Evolutionary conservation across 441 rosid genomes (phyloP).

Genomic region (Erodium trifolium): DNA sequence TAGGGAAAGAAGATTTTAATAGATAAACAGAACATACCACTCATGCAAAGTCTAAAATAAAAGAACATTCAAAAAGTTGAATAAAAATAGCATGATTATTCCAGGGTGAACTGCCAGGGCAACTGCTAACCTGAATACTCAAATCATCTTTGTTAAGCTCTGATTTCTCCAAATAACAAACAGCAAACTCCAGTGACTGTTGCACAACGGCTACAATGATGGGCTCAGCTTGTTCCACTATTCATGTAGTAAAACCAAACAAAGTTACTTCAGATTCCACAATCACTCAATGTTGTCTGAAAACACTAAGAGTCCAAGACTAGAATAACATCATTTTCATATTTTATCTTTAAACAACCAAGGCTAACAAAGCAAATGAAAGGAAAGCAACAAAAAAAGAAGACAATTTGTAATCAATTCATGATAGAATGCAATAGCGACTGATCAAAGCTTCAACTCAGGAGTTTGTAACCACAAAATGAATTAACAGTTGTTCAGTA

Average conservation of each 20-base stretch:
- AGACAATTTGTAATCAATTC: neutral
- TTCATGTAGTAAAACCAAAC: slow-evolving; percentile 17
- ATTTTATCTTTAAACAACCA: slow-evolving; percentile 1
- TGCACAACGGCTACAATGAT: slow-evolving; percentile 62
- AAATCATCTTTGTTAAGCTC: slow-evolving; percentile 46
- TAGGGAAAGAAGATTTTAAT: too few relatives aligned
- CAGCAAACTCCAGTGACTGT: slow-evolving; percentile 71
- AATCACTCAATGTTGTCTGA: neutral
- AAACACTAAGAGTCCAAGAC: too few relatives aligned
- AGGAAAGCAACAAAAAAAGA: neutral
- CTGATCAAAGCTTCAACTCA: neutral
- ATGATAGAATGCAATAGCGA: slow-evolving; percentile 7
- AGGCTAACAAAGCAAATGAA: neutral
- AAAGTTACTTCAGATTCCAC: slow-evolving; percentile 3
- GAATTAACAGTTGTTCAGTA: neutral
- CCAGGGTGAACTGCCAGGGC: slow-evolving; percentile 8
- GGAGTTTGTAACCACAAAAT: neutral
- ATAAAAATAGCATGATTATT: neutral
- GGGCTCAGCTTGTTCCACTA: slow-evolving; percentile 79
- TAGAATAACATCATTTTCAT: too few relatives aligned
- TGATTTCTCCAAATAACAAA: slow-evolving; percentile 73
- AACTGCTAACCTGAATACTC: slow-evolving; percentile 55
- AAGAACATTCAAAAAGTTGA: neutral
- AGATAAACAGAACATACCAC: too few relatives aligned
- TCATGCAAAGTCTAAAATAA: neutral